Conservation (phyloP, 805 yeast species). For the Ogataea minuta region DNA sequence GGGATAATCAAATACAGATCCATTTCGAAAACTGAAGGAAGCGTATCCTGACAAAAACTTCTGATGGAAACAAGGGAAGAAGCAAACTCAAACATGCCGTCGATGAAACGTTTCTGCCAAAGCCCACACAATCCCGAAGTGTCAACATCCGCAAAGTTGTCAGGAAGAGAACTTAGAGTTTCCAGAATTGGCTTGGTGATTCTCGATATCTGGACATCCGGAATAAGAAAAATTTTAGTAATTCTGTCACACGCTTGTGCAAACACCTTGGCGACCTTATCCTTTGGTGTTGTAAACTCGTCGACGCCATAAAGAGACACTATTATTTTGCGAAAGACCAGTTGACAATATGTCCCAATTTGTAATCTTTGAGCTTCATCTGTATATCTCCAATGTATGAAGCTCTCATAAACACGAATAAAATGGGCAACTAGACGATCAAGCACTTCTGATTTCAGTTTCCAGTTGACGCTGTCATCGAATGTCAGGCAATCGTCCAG, state of each 20-base stretch:
- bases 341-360: constrained; percentile 55
- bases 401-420: constrained; percentile 72
- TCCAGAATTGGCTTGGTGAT: constrained; percentile 52
- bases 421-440: constrained; percentile 53
- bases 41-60: constrained; percentile 39
- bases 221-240: constrained; percentile 52
- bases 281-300: constrained; percentile 32
- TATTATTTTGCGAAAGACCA: constrained; percentile 54
- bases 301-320: constrained; percentile 55
- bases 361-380: constrained; percentile 55
- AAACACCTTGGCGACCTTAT: constrained; percentile 48
- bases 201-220: constrained; percentile 50
- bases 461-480: constrained; percentile 36
- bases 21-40: constrained; percentile 66
- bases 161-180: constrained; percentile 46
- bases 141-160: constrained; percentile 14
- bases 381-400: constrained; percentile 64
- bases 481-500: constrained; percentile 48
- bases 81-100: constrained; percentile 52
- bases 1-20: constrained; percentile 56
- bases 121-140: constrained; percentile 41
- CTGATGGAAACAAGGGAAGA: constrained; percentile 57
- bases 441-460: constrained; percentile 53
- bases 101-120: constrained; percentile 50
- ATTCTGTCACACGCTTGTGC: constrained; percentile 51